phyloP scores from a whole-genome alignment of 305 asterid species.

The Fraxinus sp. region DNA sequence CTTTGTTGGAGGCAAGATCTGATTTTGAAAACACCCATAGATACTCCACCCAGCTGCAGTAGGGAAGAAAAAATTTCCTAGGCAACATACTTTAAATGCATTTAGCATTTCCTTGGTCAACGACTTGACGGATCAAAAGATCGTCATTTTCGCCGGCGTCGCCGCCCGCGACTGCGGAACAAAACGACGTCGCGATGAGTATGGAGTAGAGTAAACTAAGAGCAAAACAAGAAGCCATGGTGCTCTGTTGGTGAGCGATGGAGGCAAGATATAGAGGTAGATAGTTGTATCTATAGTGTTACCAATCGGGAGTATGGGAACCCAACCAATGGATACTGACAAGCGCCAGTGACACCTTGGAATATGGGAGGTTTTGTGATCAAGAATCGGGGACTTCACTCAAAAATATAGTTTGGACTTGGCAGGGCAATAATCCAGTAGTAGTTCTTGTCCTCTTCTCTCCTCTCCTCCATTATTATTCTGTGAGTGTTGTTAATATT shows the following conservation, averaged over 20 bases:
- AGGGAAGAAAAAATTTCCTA: no score
- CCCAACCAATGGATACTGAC: not conserved
- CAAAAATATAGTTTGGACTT: no score
- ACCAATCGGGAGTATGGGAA: not conserved
- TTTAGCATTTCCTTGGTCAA: constrained; percentile 29
- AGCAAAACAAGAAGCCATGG: not conserved
- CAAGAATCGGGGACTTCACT: no score
- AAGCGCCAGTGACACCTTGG: not conserved
- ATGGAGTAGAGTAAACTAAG: not conserved
- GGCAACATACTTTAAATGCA: no score
- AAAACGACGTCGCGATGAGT: not conserved
- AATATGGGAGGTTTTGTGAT: no score
- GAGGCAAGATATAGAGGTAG: not conserved
- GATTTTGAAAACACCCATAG: no score
- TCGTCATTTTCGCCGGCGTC: constrained; percentile 37
- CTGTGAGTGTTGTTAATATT: no score
- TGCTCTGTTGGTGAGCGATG: not conserved
- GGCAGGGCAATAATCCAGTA: no score
- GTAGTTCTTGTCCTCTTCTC: no score
- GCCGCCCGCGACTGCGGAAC: not conserved
- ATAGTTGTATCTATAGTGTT: not conserved
- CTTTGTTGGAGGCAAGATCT: no score
- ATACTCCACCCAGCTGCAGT: no score
- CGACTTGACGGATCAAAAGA: constrained; percentile 57
- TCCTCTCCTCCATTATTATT: no score